These are phyloP conservation scores for Auxenochlorella pyrenoidosa DNA, from an alignment of 139 green algal species.

Conservation along the genomic window DNA sequence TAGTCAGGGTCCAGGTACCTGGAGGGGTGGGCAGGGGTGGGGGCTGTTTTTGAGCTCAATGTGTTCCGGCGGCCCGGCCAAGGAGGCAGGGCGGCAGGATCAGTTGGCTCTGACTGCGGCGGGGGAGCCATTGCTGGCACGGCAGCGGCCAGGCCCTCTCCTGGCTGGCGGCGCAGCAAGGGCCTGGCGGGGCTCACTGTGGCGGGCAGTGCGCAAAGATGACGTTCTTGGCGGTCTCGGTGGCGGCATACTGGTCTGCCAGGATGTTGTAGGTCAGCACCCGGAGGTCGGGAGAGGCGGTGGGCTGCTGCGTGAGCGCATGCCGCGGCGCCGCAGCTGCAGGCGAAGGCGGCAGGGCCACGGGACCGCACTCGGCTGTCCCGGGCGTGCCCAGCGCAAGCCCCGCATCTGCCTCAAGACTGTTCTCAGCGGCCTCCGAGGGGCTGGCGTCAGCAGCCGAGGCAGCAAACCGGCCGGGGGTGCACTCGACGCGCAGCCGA, in stretches of 20 bases:
- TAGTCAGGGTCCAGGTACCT: constrained; percentile 82
- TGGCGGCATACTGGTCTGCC: constrained; percentile 90
- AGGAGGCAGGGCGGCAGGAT: neutral
- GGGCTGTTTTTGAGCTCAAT: too few species aligned
- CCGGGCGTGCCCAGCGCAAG: neutral
- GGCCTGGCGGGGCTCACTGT: constrained; percentile 38
- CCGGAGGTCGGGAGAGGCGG: constrained; percentile 57
- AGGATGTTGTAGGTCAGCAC: constrained; percentile 95
- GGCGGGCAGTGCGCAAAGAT: constrained; percentile 79
- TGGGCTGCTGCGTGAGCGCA: constrained; percentile 6
- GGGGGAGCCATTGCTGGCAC: neutral
- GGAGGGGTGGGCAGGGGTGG: neutral
- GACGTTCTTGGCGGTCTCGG: constrained; percentile 69
- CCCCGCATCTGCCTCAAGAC: neutral
- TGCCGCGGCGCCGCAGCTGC: constrained; percentile 27
- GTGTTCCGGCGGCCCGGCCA: too few species aligned
- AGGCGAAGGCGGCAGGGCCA: constrained; percentile 52
- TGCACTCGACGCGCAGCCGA: constrained; percentile 71
- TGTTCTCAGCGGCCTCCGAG: neutral
- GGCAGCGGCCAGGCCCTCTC: neutral
- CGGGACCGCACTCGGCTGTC: constrained; percentile 38
- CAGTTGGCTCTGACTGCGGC: neutral
- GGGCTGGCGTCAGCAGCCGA: too few species aligned
- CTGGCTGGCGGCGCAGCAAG: neutral
- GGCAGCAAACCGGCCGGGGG: constrained; percentile 42